Base-by-base conservation (phyloP, 441 rosid species). In the Cnidoscolus chayamansa region DNA sequence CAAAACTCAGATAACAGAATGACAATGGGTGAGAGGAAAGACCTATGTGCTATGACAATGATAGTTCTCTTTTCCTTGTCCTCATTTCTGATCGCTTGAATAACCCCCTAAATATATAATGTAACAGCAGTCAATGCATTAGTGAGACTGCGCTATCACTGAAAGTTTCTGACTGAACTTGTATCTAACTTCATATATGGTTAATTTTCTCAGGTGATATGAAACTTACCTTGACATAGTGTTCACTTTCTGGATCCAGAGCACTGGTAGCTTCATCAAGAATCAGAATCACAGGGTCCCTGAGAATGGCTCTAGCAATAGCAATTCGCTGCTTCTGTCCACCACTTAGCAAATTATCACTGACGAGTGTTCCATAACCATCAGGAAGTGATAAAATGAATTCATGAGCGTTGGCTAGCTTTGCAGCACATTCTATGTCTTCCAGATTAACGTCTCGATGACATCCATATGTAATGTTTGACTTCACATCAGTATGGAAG, bases 281-380 rank as follows among this genome's bases (percentile, higher is more conserved):
- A 76, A 94, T 86, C 73, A 94, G 84, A 80, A 94, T 88, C 61
- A 77, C 78, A 19, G 97, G 97, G 79, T 94, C 93, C 81, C 97
- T 84, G 59, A 94, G 96, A 75, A 92, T 86, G 43, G 98, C 97
- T 61, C 97, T 92, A 70, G 98, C 97, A 75, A 92, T 90, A 62
- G 99, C 97, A 80, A 92, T 94, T 68, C 94, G 86, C 81, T 94
- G 99, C 86, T 92, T 94, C 78, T 94, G 99, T 40, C 97, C 97
- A 68, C 99, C 99, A 55, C 97, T 92, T n/a, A 92, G 97, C 84
- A 92, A 77, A 80, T 88, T 94, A 86, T 90, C 93, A 80, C 92
- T 97, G 31, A 94, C 90, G 1, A 88, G 76, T 9, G 97, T 92
- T 69, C 86, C 81, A 78, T 94, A 94, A 72, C 97, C 98, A 81